phyloP scores from a whole-genome alignment of 805 yeast genomes.

The Ogataea neopini region DNA sequence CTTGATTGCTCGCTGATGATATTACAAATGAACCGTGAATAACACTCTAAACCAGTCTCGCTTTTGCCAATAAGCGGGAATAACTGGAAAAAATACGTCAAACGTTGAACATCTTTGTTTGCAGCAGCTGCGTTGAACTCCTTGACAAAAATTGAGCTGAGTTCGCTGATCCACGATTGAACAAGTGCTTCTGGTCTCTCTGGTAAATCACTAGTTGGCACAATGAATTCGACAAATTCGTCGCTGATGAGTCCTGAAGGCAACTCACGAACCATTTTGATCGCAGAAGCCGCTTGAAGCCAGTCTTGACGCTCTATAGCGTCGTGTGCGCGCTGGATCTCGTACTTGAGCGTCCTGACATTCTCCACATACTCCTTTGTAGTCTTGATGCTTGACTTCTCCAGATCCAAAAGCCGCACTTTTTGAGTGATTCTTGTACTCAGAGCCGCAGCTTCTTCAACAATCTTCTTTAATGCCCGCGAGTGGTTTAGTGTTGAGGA shows the following conservation, averaged over 20 bases:
- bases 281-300: constrained; percentile 75
- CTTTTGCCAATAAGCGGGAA: constrained; percentile 84
- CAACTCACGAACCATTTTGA: constrained; percentile 51
- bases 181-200: constrained; percentile 68
- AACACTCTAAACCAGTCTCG: constrained; percentile 71
- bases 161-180: constrained; percentile 55
- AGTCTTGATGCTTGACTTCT: constrained; percentile 60
- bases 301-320: constrained; percentile 72
- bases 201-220: constrained; percentile 85
- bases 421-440: constrained; percentile 69
- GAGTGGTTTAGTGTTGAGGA: constrained; percentile 60
- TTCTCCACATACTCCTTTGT: constrained; percentile 65
- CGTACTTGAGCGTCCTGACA: constrained; percentile 64
- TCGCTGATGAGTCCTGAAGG: constrained; percentile 59
- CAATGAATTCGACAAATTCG: constrained; percentile 72
- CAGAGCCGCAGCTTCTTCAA: constrained; percentile 61
- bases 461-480: constrained; percentile 51
- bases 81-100: constrained; percentile 79
- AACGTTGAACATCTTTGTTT: constrained; percentile 59
- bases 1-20: constrained; percentile 81
- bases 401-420: constrained; percentile 69
- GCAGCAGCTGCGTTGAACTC: constrained; percentile 74
- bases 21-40: constrained; percentile 82
- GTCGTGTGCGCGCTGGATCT: constrained; percentile 62
- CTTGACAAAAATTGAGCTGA: constrained; percentile 55